phyloP scores from a whole-genome alignment of 441 rosid species.

The Populus trichocarpa region DNA sequence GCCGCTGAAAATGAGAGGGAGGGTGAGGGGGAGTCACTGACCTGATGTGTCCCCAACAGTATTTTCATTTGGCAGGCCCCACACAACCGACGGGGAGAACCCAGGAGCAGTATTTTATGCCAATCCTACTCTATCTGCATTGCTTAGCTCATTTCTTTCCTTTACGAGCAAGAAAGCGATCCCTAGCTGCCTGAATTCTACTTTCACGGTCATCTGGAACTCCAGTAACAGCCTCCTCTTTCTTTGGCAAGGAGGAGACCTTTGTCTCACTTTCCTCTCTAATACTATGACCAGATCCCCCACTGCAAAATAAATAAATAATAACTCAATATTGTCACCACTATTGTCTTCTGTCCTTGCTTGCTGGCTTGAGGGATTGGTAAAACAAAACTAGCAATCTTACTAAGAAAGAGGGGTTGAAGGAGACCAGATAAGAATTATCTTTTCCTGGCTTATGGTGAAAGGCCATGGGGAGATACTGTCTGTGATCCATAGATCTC shows the following conservation, averaged over 20 bases:
- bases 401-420: background rate
- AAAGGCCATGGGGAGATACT: background rate
- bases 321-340: background rate
- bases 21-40: background rate
- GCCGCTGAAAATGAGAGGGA: background rate
- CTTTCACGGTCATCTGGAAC: conserved; percentile 41
- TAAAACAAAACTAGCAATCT: background rate
- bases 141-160: conserved; percentile 38
- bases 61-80: conserved; percentile 6
- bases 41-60: background rate
- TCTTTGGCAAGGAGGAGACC: conserved; percentile 24
- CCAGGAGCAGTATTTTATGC: background rate
- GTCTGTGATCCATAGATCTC: background rate
- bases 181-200: conserved; percentile 81
- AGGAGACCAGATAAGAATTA: background rate
- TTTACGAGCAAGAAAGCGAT: conserved; percentile 88
- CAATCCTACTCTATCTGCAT: background rate
- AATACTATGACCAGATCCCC: conserved; percentile 42
- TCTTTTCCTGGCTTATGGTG: background rate
- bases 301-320: conserved; percentile 40
- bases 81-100: background rate
- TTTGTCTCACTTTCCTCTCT: conserved; percentile 38
- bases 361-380: background rate
- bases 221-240: conserved; percentile 19
- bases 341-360: background rate